Evolutionary conservation across 2,329 filamentous ascomycete species (phyloP).

Genomic region (Alternaria ethzedia): DNA sequence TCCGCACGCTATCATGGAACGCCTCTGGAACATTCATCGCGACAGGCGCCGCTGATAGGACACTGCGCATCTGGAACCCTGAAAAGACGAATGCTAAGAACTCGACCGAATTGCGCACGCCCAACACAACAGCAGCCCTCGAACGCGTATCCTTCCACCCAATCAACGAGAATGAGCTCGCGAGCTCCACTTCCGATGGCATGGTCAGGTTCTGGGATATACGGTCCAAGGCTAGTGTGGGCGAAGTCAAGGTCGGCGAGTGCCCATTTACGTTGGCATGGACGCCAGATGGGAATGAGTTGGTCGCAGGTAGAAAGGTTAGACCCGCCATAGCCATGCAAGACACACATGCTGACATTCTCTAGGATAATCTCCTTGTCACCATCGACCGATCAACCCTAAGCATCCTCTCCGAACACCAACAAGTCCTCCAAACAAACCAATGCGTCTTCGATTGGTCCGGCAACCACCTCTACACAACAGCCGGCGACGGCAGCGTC

Average conservation of each 20-base stretch:
- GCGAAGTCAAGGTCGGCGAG: conserved; percentile 67
- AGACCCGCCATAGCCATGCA: conserved; percentile 20
- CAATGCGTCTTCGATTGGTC: conserved; percentile 77
- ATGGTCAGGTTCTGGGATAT: conserved; percentile 83
- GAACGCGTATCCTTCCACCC: conserved; percentile 83
- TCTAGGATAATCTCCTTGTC: conserved; percentile 66
- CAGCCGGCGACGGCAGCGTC: conserved; percentile 73
- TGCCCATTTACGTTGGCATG: conserved; percentile 75
- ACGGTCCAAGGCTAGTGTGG: conserved; percentile 71
- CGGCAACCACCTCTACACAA: conserved; percentile 72
- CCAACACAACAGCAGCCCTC: conserved; percentile 57
- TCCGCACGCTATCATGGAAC: conserved; percentile 88
- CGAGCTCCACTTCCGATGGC: conserved; percentile 75
- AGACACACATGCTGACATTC: not conserved
- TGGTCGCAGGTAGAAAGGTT: conserved; percentile 78
- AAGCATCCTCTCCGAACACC: conserved; percentile 63
- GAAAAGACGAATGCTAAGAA: conserved; percentile 76
- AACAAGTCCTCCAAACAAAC: conserved; percentile 71
- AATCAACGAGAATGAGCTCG: conserved; percentile 76
- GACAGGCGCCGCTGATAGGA: conserved; percentile 75
- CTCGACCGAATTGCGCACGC: conserved; percentile 76
- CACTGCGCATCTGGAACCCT: conserved; percentile 80
- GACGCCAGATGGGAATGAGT: conserved; percentile 72
- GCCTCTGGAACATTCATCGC: conserved; percentile 83
- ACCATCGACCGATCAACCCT: conserved; percentile 67